Conservation (phyloP, 2,329 filamentous ascomycete genomes). For the Ceratocystis smalleyi region DNA sequence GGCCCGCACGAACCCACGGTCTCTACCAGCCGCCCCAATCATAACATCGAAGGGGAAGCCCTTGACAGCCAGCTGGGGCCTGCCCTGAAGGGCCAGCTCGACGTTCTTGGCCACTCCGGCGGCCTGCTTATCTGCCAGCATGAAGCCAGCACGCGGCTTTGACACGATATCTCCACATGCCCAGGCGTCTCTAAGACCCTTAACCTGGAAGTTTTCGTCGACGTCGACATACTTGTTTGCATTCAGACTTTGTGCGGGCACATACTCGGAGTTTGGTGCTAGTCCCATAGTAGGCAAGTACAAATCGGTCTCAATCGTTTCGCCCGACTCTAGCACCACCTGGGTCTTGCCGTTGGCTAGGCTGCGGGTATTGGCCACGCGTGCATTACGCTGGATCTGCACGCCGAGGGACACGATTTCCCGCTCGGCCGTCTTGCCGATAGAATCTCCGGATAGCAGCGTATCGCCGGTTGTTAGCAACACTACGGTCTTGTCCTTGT, state of each 20-base stretch:
- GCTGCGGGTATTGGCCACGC: conserved; percentile 26
- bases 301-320: conserved; percentile 36
- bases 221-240: conserved; percentile 32
- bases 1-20: conserved; percentile 34
- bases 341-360: conserved; percentile 33
- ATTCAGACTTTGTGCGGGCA: conserved; percentile 32
- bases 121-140: conserved; percentile 44
- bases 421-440: conserved; percentile 28
- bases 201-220: conserved; percentile 36
- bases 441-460: conserved; percentile 31
- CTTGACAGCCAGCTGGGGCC: conserved; percentile 31
- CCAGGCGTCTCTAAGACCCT: conserved; percentile 33
- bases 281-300: conserved; percentile 42
- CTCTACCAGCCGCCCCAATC: conserved; percentile 34
- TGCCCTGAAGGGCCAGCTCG: conserved; percentile 31
- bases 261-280: conserved; percentile 38
- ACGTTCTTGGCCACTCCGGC: conserved; percentile 39
- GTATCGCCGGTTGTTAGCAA: conserved; percentile 30
- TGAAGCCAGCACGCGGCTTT: conserved; percentile 39
- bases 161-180: conserved; percentile 39
- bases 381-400: conserved; percentile 29
- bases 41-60: conserved; percentile 34
- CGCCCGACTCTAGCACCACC: conserved; percentile 32
- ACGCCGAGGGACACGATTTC: conserved; percentile 41
- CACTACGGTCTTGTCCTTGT: conserved; percentile 34